Conservation (phyloP, 2,329 filamentous ascomycete genomes). For the Diaporthe sp. region DNA sequence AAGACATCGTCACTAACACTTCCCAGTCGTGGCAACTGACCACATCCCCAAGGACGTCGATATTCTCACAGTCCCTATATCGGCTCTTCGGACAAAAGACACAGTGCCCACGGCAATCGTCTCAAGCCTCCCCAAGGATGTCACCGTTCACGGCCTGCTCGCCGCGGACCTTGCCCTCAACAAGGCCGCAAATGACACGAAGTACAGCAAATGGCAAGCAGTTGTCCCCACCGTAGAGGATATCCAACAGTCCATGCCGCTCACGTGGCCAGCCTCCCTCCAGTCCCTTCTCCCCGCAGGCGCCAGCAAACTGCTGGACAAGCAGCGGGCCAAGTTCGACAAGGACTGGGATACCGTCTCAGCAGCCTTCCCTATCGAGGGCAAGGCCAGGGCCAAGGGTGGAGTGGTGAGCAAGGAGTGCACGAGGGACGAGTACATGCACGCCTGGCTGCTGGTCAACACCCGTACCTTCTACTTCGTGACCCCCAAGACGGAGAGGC, state of each 20-base stretch:
- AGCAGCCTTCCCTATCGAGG: conserved; percentile 51
- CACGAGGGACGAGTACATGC: conserved; percentile 57
- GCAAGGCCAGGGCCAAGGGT: background rate
- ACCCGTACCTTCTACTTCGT: conserved; percentile 74
- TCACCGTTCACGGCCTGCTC: conserved; percentile 78
- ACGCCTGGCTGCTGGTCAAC: conserved; percentile 72
- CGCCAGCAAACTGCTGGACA: conserved; percentile 60
- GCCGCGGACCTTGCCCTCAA: conserved; percentile 76
- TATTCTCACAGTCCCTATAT: conserved; percentile 64
- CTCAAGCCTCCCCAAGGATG: conserved; percentile 63
- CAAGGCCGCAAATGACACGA: conserved; percentile 54
- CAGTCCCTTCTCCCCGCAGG: conserved; percentile 61
- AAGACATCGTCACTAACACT: conserved; percentile 1
- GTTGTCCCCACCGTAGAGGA: conserved; percentile 76
- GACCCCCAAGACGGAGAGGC: conserved; percentile 58
- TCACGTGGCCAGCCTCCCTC: conserved; percentile 62
- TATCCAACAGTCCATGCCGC: conserved; percentile 63
- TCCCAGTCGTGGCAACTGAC: conserved; percentile 17
- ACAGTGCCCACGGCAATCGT: conserved; percentile 68
- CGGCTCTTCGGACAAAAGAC: conserved; percentile 74
- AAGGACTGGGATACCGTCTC: conserved; percentile 56
- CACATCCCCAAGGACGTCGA: conserved; percentile 47
- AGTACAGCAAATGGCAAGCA: conserved; percentile 71
- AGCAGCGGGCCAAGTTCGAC: conserved; percentile 63
- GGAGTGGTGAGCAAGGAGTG: background rate